Conservation (phyloP, 2,329 filamentous ascomycete genomes). For the Exophiala sideris region DNA sequence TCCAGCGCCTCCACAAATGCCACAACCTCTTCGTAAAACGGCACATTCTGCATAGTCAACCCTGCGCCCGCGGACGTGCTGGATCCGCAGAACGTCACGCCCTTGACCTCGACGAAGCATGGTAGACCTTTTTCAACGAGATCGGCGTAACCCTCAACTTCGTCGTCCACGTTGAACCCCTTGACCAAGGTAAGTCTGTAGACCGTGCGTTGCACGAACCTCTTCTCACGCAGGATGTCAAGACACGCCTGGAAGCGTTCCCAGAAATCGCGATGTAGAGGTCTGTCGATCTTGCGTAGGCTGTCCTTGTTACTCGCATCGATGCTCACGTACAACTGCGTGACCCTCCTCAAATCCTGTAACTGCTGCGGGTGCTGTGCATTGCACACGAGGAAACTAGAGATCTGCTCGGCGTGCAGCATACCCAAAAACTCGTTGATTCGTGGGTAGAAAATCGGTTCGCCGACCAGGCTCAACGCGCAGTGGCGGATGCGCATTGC, state of each 20-base stretch:
- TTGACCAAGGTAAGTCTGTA: slow-evolving; percentile 95
- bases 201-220: slow-evolving; percentile 84
- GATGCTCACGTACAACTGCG: slow-evolving; percentile 93
- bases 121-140: slow-evolving; percentile 82
- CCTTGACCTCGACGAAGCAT: slow-evolving; percentile 93
- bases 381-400: slow-evolving; percentile 93
- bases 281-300: slow-evolving; percentile 82
- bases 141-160: slow-evolving; percentile 83
- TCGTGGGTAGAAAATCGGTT: slow-evolving; percentile 98
- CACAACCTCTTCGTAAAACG: slow-evolving; percentile 87
- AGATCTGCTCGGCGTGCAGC: slow-evolving; percentile 82
- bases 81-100: slow-evolving; percentile 85
- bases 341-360: slow-evolving; percentile 75
- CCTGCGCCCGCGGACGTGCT: slow-evolving; percentile 78
- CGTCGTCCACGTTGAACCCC: slow-evolving; percentile 95
- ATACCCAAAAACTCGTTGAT: slow-evolving; percentile 88
- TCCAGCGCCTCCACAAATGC: slow-evolving; percentile 77
- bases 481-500: slow-evolving; percentile 92
- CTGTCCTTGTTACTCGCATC: slow-evolving; percentile 89
- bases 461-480: slow-evolving; percentile 85
- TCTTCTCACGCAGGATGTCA: slow-evolving; percentile 79
- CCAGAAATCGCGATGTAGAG: slow-evolving; percentile 95
- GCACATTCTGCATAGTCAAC: slow-evolving; percentile 94
- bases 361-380: slow-evolving; percentile 93
- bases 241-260: slow-evolving; percentile 89